A percentile compares a stretch with the other conserved stretches of the same genome.
phyloP scores from a whole-genome alignment of 148 eudicot genomes.

The Vaccinium macrocarpon region DNA sequence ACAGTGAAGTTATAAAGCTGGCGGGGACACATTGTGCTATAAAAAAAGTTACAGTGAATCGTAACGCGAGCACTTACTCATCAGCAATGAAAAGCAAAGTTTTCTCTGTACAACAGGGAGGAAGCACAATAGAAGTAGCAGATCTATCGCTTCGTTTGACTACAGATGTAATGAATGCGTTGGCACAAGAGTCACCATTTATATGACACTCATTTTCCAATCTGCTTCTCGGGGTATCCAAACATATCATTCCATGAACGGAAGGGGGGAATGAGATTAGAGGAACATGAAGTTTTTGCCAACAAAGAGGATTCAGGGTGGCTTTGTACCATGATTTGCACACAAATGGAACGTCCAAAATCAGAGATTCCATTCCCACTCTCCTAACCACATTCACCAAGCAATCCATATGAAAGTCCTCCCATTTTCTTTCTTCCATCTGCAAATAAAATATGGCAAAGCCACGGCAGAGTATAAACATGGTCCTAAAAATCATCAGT shows the following conservation, averaged over 20 bases:
- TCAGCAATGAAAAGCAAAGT: not conserved
- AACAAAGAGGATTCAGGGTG: not conserved
- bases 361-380: not conserved
- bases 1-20: no score
- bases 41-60: no score
- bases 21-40: no score
- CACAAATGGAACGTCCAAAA: not conserved
- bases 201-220: not conserved
- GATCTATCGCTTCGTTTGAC: not conserved
- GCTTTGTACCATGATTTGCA: not conserved
- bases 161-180: not conserved
- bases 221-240: not conserved
- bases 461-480: no score
- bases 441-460: not conserved
- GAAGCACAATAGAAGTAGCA: not conserved
- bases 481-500: no score
- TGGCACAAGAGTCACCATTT: not conserved
- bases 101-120: not conserved
- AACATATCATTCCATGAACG: no score
- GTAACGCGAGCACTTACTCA: not conserved
- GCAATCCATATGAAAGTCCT: not conserved
- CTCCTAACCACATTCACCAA: not conserved
- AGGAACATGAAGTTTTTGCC: not conserved
- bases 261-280: not conserved
- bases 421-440: not conserved